Percentiles rank a stretch among this genome's conserved stretches.
These are phyloP conservation scores for Rhizopogon vesiculosus DNA, from an alignment of 768 basidiomycete genomes.

Conservation along the genomic window DNA sequence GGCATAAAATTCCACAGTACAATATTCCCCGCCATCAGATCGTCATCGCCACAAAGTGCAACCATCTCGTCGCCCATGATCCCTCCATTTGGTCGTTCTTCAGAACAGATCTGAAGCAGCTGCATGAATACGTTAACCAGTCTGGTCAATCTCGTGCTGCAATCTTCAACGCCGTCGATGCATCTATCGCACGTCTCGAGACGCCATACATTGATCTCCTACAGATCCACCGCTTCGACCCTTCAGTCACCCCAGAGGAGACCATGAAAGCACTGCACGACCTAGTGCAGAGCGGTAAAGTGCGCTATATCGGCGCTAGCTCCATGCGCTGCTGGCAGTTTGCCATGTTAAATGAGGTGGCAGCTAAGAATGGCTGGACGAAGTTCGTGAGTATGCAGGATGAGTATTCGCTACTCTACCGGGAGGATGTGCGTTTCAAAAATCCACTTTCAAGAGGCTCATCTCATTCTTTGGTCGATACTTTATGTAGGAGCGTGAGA, in stretches of 20 bases:
- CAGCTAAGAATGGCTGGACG: constrained; percentile 42
- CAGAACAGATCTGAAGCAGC: not conserved
- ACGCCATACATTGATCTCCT: constrained; percentile 36
- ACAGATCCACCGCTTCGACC: constrained; percentile 42
- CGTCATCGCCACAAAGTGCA: constrained; percentile 27
- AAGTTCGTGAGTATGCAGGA: constrained; percentile 55
- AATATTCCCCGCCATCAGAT: constrained; percentile 1
- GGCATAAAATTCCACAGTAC: not conserved
- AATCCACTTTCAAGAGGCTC: not conserved
- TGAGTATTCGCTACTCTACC: constrained; percentile 50
- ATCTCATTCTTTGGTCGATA: not conserved
- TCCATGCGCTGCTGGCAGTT: constrained; percentile 46
- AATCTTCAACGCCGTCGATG: constrained; percentile 34
- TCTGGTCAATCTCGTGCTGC: constrained; percentile 29
- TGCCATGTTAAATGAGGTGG: constrained; percentile 39
- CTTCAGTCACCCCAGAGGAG: constrained; percentile 32
- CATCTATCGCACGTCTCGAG: constrained; percentile 30
- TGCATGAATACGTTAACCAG: constrained; percentile 25
- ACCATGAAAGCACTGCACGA: constrained; percentile 50
- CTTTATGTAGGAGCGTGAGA: constrained; percentile 36
- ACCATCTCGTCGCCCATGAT: constrained; percentile 10
- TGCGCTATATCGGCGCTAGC: constrained; percentile 48
- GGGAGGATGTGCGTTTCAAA: constrained; percentile 38
- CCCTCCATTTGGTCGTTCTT: not conserved
- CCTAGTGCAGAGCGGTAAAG: constrained; percentile 42